These are phyloP conservation scores for Oidiodendron maius DNA, from an alignment of 495 filamentous ascomycete genomes.

Conservation along the genomic window DNA sequence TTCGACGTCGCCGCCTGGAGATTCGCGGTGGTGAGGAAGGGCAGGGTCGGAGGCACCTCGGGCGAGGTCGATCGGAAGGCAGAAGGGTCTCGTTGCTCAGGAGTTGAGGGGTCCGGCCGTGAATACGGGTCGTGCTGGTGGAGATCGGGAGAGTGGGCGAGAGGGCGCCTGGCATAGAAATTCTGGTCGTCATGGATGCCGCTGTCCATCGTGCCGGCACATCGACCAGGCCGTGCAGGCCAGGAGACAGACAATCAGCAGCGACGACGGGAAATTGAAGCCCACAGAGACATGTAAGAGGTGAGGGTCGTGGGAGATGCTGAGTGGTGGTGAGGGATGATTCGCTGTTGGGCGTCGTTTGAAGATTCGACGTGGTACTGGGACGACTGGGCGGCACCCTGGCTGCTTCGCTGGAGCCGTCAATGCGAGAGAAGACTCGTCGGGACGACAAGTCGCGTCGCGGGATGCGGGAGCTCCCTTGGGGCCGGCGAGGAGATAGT, in stretches of 20 bases:
- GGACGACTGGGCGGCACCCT: background rate
- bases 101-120: slow-evolving; percentile 6
- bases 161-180: slow-evolving; percentile 19
- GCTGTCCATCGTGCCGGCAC: slow-evolving; percentile 21
- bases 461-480: too few species aligned
- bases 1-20: slow-evolving; percentile 17
- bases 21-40: slow-evolving; percentile 18
- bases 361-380: slow-evolving; percentile 5
- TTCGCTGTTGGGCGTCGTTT: slow-evolving; percentile 10
- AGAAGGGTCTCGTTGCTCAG: slow-evolving; percentile 10
- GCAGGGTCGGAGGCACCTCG: slow-evolving; percentile 15
- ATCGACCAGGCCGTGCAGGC: slow-evolving; percentile 16
- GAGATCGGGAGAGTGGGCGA: slow-evolving; percentile 5
- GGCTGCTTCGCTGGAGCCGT: background rate
- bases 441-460: too few species aligned
- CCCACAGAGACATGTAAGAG: slow-evolving; percentile 16
- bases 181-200: slow-evolving; percentile 24
- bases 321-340: slow-evolving; percentile 16
- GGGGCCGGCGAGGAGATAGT: too few species aligned
- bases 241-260: background rate
- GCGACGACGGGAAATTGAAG: background rate
- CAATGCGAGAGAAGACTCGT: too few species aligned
- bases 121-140: slow-evolving; percentile 10
- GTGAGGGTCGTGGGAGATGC: slow-evolving; percentile 16
- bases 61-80: slow-evolving; percentile 12